Evolutionary conservation across 441 rosid genomes (phyloP).

Genomic region (Melastoma candidum): DNA sequence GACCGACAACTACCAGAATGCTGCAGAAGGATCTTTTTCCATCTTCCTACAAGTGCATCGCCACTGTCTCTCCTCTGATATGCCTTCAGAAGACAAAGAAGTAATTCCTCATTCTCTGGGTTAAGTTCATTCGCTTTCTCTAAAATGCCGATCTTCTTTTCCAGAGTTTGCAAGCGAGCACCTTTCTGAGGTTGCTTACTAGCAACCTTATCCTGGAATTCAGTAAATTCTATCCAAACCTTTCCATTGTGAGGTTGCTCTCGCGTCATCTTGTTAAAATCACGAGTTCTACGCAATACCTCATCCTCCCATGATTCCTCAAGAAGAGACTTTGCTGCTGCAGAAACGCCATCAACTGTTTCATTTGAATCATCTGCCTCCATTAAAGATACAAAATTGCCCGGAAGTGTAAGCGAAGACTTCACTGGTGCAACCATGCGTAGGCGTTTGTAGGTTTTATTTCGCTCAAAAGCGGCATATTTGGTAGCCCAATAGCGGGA

Average conservation of each 20-base stretch:
- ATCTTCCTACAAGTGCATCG: slow-evolving; percentile 65
- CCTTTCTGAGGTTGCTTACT: slow-evolving; percentile 71
- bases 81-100: slow-evolving; percentile 72
- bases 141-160: slow-evolving; percentile 88
- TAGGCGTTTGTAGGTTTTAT: slow-evolving; percentile 49
- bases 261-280: slow-evolving; percentile 63
- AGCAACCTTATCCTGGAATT: slow-evolving; percentile 73
- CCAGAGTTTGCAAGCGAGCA: slow-evolving; percentile 75
- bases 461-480: slow-evolving; percentile 57
- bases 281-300: slow-evolving; percentile 64
- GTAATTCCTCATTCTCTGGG: slow-evolving; percentile 69
- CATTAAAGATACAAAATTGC: slow-evolving; percentile 55
- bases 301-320: slow-evolving; percentile 98
- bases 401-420: slow-evolving; percentile 22
- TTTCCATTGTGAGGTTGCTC: slow-evolving; percentile 73
- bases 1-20: slow-evolving; percentile 61
- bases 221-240: slow-evolving; percentile 73
- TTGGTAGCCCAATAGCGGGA: slow-evolving; percentile 77
- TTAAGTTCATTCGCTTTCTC: slow-evolving; percentile 89
- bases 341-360: slow-evolving; percentile 21
- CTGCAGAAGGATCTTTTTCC: slow-evolving; percentile 69
- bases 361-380: slow-evolving; percentile 28
- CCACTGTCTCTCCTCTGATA: slow-evolving; percentile 68
- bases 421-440: slow-evolving; percentile 35
- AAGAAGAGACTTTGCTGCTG: slow-evolving; percentile 22